Evolutionary conservation across 1,284 basidiomycete species (phyloP).

Genomic region (Apiotrichum laibachii): DNA sequence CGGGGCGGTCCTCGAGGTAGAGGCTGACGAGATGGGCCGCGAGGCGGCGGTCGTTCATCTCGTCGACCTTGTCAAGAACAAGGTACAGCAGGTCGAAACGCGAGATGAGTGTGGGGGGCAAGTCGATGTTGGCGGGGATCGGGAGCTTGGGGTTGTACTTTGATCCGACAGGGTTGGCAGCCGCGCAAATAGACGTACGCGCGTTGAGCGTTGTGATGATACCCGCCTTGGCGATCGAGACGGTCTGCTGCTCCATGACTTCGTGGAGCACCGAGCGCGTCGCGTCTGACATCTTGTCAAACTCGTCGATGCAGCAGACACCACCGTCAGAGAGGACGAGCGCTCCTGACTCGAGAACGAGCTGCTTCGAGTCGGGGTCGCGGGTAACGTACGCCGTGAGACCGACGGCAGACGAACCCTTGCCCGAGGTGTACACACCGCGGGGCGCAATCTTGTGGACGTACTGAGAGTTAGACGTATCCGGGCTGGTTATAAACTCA

Average conservation of each 20-base stretch:
- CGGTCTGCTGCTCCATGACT: slow-evolving; percentile 99
- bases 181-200: slow-evolving; percentile 92
- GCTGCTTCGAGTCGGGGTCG: slow-evolving; percentile 95
- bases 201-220: slow-evolving; percentile 99
- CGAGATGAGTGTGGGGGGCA: slow-evolving; percentile 95
- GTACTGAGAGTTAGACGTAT: slow-evolving; percentile 60
- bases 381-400: slow-evolving; percentile 96
- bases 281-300: slow-evolving; percentile 98
- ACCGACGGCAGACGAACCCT: slow-evolving; percentile 97
- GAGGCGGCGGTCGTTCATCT: slow-evolving; percentile 78
- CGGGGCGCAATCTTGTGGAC: slow-evolving; percentile 98
- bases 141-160: slow-evolving; percentile 89
- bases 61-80: slow-evolving; percentile 92
- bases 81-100: slow-evolving; percentile 98
- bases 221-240: slow-evolving; percentile 98
- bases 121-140: slow-evolving; percentile 79
- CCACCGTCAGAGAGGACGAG: slow-evolving; percentile 95
- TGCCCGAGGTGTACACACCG: slow-evolving; percentile 94
- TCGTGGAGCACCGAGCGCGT: slow-evolving; percentile 96
- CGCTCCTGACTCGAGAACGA: slow-evolving; percentile 92
- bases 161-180: slow-evolving; percentile 94
- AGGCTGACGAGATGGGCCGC: slow-evolving; percentile 90
- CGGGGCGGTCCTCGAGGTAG: slow-evolving; percentile 87
- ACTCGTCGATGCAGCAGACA: slow-evolving; percentile 99
- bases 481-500: slow-evolving; percentile 44